Evolutionary conservation across 2,329 filamentous ascomycete species (phyloP).

Genomic region (Aspergillus fumigatiaffinis): DNA sequence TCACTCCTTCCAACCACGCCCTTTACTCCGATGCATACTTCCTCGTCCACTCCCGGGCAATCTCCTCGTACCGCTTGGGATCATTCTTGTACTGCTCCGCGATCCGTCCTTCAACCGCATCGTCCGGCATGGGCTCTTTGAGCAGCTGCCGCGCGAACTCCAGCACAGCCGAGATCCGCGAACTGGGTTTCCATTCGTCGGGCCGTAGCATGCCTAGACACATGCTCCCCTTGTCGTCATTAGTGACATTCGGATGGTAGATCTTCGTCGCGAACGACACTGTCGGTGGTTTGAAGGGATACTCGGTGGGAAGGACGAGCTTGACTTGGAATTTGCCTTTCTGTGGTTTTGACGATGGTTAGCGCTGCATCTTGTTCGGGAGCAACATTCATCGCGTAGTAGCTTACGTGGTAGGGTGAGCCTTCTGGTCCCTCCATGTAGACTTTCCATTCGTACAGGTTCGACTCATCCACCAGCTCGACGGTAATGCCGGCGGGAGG

Average conservation of each 20-base stretch:
- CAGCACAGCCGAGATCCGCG: constrained; percentile 70
- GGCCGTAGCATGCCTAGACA: constrained; percentile 78
- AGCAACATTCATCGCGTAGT: constrained; percentile 23
- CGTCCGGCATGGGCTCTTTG: constrained; percentile 78
- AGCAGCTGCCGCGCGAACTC: constrained; percentile 72
- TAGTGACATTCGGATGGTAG: constrained; percentile 93
- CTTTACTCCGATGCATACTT: constrained; percentile 60
- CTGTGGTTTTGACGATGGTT: constrained; percentile 31
- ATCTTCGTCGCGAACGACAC: constrained; percentile 82
- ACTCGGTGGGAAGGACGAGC: constrained; percentile 70
- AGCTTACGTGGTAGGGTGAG: constrained; percentile 58
- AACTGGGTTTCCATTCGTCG: constrained; percentile 89
- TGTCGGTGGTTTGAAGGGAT: constrained; percentile 83
- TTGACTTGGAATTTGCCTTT: constrained; percentile 71
- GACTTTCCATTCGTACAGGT: constrained; percentile 67
- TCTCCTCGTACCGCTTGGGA: constrained; percentile 66
- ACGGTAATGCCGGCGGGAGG: constrained; percentile 57
- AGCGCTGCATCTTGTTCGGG: neutral
- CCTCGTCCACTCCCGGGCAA: constrained; percentile 67
- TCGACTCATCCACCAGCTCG: constrained; percentile 56
- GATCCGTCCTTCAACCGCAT: constrained; percentile 81
- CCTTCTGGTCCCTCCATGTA: constrained; percentile 62
- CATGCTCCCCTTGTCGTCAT: constrained; percentile 79
- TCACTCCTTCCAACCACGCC: constrained; percentile 1
- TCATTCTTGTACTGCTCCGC: constrained; percentile 77